phyloP scores from a whole-genome alignment of 2,329 filamentous ascomycete species.

The Akanthomyces lecanii region DNA sequence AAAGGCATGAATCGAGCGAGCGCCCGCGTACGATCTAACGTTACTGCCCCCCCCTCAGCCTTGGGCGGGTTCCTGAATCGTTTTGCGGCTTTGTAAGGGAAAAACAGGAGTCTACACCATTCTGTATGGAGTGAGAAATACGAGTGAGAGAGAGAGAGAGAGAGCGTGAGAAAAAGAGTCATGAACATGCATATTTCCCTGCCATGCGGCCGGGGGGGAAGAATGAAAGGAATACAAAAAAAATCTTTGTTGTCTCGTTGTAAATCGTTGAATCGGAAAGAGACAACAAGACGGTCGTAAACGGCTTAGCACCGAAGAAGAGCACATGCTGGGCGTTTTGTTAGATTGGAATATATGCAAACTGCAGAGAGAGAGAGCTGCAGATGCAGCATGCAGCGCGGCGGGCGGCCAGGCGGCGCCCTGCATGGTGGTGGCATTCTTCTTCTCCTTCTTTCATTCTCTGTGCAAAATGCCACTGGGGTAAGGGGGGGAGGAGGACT shows the following conservation, averaged over 20 bases:
- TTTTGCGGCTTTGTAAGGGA: too few species aligned
- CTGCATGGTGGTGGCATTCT: background rate
- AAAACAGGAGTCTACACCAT: too few species aligned
- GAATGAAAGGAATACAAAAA: background rate
- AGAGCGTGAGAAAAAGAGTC: background rate
- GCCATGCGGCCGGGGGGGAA: background rate
- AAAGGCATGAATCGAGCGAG: background rate
- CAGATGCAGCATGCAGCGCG: background rate
- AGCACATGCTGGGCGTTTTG: background rate
- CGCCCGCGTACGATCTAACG: background rate
- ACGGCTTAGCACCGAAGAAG: background rate
- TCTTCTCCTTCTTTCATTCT: too few species aligned
- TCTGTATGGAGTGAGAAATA: too few species aligned
- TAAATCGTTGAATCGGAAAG: background rate
- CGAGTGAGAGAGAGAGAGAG: background rate
- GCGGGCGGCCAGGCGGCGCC: background rate
- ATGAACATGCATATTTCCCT: too few species aligned
- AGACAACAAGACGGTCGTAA: conserved; percentile 1
- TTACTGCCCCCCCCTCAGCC: background rate
- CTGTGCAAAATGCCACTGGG: too few species aligned
- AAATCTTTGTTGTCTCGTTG: background rate
- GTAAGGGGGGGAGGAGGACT: too few species aligned
- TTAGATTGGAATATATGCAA: background rate
- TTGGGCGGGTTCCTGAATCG: too few species aligned
- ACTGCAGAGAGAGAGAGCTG: background rate